These are phyloP conservation scores for Populus pruinosa DNA, from an alignment of 345 rosid genomes.

Conservation along the genomic window DNA sequence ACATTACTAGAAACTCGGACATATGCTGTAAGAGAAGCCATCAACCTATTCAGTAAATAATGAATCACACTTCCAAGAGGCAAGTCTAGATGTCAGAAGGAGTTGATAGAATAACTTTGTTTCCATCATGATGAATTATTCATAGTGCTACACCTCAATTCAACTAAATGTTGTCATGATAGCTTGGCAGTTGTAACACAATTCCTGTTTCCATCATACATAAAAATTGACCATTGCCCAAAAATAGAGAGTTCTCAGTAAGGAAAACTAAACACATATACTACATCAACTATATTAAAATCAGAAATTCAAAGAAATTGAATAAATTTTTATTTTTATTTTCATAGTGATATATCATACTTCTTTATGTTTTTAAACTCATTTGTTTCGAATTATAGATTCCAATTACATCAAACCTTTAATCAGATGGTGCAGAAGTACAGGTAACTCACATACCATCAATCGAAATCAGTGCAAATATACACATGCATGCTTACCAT, in stretches of 20 bases:
- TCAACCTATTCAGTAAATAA: background rate
- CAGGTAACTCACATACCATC: background rate
- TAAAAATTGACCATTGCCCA: background rate
- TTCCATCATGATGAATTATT: background rate
- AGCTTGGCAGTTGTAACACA: background rate
- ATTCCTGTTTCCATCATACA: background rate
- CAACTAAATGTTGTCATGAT: background rate
- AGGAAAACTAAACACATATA: background rate
- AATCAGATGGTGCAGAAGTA: background rate
- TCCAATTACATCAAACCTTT: background rate
- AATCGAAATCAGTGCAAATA: background rate
- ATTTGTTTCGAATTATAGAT: background rate
- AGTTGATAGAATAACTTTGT: background rate
- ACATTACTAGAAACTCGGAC: background rate
- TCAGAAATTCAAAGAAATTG: background rate
- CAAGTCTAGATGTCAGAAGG: background rate
- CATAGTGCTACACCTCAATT: background rate
- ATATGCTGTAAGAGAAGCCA: background rate
- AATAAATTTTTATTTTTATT: background rate
- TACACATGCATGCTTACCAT: conserved; percentile 49
- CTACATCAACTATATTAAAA: background rate
- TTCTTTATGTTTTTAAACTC: background rate
- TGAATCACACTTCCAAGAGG: background rate
- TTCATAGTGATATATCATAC: background rate
- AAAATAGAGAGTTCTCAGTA: background rate